Percentiles rank a stretch among this genome's conserved stretches.
Evolutionary conservation across 176 grass and related monocot species (phyloP).

Genomic region (Eragrostis curvula): DNA sequence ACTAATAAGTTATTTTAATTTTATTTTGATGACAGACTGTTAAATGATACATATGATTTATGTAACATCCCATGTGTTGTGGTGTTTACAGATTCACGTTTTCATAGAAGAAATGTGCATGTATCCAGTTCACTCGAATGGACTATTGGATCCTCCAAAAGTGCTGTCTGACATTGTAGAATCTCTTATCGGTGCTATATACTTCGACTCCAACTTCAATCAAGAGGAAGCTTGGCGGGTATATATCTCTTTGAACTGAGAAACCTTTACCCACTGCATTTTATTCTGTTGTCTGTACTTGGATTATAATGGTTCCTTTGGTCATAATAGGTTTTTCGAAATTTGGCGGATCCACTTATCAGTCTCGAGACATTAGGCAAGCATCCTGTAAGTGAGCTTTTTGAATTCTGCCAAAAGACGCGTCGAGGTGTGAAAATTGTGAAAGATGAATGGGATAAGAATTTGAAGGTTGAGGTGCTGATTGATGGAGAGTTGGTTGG

Average conservation of each 20-base stretch:
- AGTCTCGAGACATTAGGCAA: slow-evolving; percentile 58
- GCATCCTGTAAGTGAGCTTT: slow-evolving; percentile 70
- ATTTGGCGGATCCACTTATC: slow-evolving; percentile 64
- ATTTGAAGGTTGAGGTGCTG: slow-evolving; percentile 54
- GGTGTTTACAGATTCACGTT: slow-evolving; percentile 48
- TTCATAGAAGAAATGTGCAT: slow-evolving; percentile 59
- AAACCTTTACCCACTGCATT: neutral
- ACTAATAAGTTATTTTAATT: neutral
- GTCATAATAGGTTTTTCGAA: slow-evolving; percentile 55
- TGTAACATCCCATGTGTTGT: neutral
- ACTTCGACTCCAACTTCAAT: slow-evolving; percentile 52
- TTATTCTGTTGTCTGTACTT: neutral
- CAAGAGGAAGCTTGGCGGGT: slow-evolving; percentile 70
- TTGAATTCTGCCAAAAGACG: slow-evolving; percentile 68
- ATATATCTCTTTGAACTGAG: neutral
- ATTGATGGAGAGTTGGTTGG: slow-evolving; percentile 59
- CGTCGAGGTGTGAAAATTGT: slow-evolving; percentile 35
- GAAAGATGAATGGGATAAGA: slow-evolving; percentile 54
- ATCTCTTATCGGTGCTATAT: slow-evolving; percentile 75
- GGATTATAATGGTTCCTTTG: slow-evolving; percentile 11
- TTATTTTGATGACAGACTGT: neutral
- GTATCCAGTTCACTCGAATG: slow-evolving; percentile 68
- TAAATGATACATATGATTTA: slow-evolving; percentile 6
- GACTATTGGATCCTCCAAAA: slow-evolving; percentile 71
- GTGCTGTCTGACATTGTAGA: slow-evolving; percentile 65